Base-by-base conservation (phyloP, 495 filamentous ascomycete species). In the Penicillium steckii region DNA sequence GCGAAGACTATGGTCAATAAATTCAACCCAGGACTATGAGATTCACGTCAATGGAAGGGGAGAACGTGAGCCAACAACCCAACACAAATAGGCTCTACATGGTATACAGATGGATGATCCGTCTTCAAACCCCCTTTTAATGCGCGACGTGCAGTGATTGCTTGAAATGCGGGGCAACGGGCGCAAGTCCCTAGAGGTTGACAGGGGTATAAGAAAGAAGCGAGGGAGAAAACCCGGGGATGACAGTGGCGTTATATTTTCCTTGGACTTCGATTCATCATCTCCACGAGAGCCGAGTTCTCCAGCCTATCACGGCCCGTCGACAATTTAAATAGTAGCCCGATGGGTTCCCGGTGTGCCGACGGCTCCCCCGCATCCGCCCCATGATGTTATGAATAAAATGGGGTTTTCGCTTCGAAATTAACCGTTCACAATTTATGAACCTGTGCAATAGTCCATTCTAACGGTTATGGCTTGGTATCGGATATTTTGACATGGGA, bases 91-190 rank as follows among this genome's bases (percentile, higher is more conserved):
- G 38, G 38, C 21, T 41, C 43, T 18, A 30, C 43, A 45, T 45
- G 43, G 43, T 48, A 48, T 48, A 32, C 3, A 56, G 63, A 47
- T 60, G 60, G 51, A 66, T 18, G 15, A 18, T n/a, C 15, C 33
- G 33, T 37, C 33, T n/a, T 37, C 18, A 37, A 4, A 15, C 33
- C 33, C 32, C 33, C 33, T 37, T 37, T 37, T 37, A 37, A n/a
- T 18, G 15, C 2, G 33, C 33, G 15, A 37, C 7, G 33, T 37
- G 33, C 33, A 37, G 15, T 37, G 15, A 37, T 18, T 37, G 2
- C 33, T n/a, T 15, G 18, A 37, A 67, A 46, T 19, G 17, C 38
- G 38, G 38, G 38, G 21, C 38, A 41, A 41, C 38, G 19, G 38
- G 38, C 21, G 19, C 19, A 41, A 41, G 15, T 41, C 38, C 23